These are phyloP conservation scores for Sordaria brevicollis DNA, from an alignment of 495 filamentous ascomycete species.

Conservation along the genomic window DNA sequence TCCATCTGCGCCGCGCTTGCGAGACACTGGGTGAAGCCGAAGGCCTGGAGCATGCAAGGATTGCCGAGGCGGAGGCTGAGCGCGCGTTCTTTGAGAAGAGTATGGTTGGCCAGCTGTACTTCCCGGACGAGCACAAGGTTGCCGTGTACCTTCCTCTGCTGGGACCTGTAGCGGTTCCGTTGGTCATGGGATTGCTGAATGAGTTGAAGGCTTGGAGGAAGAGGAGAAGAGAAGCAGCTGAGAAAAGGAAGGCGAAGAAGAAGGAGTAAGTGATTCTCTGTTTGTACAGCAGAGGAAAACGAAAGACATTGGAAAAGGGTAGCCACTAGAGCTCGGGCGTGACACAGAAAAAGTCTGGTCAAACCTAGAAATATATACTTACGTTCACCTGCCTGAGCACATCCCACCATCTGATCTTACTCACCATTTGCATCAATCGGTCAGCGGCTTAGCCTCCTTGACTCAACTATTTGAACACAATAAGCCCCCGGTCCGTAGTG, in stretches of 20 bases:
- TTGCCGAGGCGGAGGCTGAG: constrained; percentile 84
- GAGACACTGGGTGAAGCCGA: constrained; percentile 51
- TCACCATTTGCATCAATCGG: background rate
- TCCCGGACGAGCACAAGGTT: constrained; percentile 99
- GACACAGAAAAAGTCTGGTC: background rate
- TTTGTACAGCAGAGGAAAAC: background rate
- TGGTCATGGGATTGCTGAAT: constrained; percentile 73
- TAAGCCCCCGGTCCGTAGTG: too few relatives aligned
- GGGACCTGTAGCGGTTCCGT: constrained; percentile 83
- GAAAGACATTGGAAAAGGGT: background rate
- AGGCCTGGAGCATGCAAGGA: constrained; percentile 62
- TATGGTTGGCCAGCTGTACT: constrained; percentile 95
- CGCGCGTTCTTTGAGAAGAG: constrained; percentile 96
- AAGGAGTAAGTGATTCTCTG: constrained; percentile 3
- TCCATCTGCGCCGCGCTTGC: constrained; percentile 67
- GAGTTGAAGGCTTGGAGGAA: constrained; percentile 55
- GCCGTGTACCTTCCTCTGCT: constrained; percentile 89
- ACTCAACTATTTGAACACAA: background rate
- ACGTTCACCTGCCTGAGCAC: background rate
- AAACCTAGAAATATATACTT: background rate
- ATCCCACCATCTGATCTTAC: background rate
- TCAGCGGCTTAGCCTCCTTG: background rate
- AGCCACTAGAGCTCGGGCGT: background rate
- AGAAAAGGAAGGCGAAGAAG: constrained; percentile 21
- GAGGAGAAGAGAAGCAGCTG: constrained; percentile 25